These are phyloP conservation scores for Crithidia expoeki DNA, from an alignment of 208 protist genomes.

Conservation along the genomic window DNA sequence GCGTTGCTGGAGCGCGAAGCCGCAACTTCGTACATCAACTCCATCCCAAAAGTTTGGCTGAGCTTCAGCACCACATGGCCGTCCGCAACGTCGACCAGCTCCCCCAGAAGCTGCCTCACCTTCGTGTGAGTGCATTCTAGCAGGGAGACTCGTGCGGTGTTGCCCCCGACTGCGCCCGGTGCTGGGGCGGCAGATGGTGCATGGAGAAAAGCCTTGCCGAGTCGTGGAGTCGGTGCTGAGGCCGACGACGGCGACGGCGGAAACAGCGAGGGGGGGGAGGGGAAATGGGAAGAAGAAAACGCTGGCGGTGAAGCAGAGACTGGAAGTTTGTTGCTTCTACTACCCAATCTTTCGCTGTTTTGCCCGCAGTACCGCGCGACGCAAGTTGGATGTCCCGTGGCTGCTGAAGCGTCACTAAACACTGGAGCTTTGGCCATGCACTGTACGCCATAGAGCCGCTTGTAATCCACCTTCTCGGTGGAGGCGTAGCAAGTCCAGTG, in stretches of 20 bases:
- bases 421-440: background rate
- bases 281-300: no score
- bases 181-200: background rate
- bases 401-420: no score
- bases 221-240: no score
- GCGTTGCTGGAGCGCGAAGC: background rate
- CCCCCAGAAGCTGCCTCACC: slow-evolving; percentile 2
- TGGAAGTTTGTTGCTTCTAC: no score
- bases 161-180: background rate
- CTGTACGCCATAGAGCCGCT: background rate
- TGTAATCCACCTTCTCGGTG: background rate
- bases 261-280: no score
- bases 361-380: no score
- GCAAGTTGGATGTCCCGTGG: no score
- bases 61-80: slow-evolving; percentile 27
- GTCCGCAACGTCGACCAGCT: slow-evolving; percentile 3
- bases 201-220: background rate
- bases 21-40: slow-evolving; percentile 12
- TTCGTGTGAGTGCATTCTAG: slow-evolving; percentile 8
- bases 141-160: background rate
- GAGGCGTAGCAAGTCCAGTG: slow-evolving; percentile 2
- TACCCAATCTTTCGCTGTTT: no score
- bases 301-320: no score
- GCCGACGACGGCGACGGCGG: no score
- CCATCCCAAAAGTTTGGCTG: slow-evolving; percentile 35